Conservation (phyloP, 495 filamentous ascomycete genomes). For the Symbiotaphrina buchneri region DNA sequence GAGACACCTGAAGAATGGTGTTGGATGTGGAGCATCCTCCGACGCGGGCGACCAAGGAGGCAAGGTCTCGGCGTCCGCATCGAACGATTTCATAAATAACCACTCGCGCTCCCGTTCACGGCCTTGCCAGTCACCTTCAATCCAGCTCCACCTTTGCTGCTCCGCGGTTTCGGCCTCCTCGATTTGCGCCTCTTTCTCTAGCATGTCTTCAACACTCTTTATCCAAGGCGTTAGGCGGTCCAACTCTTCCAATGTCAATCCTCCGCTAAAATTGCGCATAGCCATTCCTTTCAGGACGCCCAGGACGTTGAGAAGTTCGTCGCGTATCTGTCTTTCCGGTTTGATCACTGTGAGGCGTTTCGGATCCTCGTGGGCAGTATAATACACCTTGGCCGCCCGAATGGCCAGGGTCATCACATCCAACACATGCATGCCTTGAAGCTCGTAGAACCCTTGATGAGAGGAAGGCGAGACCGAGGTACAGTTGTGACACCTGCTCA, state of each 20-base stretch:
- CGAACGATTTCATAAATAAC: constrained; percentile 41
- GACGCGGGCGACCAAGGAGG: constrained; percentile 49
- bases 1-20: constrained; percentile 49
- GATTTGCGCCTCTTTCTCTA: constrained; percentile 48
- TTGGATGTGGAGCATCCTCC: constrained; percentile 31
- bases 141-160: constrained; percentile 57
- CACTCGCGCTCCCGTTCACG: constrained; percentile 57
- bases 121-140: constrained; percentile 60
- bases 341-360: constrained; percentile 68
- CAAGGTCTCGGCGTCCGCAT: constrained; percentile 32
- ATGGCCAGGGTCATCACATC: constrained; percentile 88
- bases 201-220: constrained; percentile 43
- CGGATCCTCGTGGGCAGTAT: constrained; percentile 65
- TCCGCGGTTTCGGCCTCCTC: constrained; percentile 53
- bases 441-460: constrained; percentile 49
- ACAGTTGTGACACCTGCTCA: too few species aligned
- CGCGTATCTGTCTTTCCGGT: constrained; percentile 56
- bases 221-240: constrained; percentile 58
- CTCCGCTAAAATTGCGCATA: constrained; percentile 64
- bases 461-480: constrained; percentile 10
- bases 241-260: constrained; percentile 53
- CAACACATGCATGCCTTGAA: constrained; percentile 77
- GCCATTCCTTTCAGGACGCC: constrained; percentile 85
- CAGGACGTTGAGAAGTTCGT: constrained; percentile 63
- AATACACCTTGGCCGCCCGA: constrained; percentile 84